Evolutionary conservation across 2,329 filamentous ascomycete species (phyloP), one percentile per base, ranked within the genome.

Genomic region (Basipetospora chlamydospora): DNA sequence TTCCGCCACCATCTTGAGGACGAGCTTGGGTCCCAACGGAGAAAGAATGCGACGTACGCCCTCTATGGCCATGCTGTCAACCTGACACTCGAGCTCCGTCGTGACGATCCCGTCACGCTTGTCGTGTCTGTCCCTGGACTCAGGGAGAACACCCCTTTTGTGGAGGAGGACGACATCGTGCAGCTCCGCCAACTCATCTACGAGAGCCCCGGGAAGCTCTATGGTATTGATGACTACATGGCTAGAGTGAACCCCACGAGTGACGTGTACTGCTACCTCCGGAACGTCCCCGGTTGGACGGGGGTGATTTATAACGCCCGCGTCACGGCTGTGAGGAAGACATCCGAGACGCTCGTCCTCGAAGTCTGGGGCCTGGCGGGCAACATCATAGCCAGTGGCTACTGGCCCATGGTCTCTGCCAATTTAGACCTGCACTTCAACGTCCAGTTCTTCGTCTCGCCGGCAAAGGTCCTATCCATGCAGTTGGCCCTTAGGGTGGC

Each of bases 181-280:
- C 18, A 37, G 13, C 21, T 37, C 10, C 35, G 35, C 12, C 35
- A 37, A 28, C 35, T 37, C 17, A 21, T 36, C 26, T n/a, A 36
- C n/a, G 25, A 26, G 9, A 17, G 12, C 2, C 13, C 16, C 5
- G 34, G 34, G 15, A 23, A 13, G 17, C 26, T 29, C 16, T n/a
- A 28, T 17, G 23, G 34, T 26, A 36, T n/a, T 13, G n/a, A 36
- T 18, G 23, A 36, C 2, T 36, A 15, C 26, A 13, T 29, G 10
- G 34, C 25, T 17, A n/a, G 12, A 5, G 8, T 13, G 6, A 28
- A 10, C 16, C 25, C 34, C 16, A 16, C 17, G 17, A 22, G 11
- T 15, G 26, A 36, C 3, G 17, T 20, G 7, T 15, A 28, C 26
- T 10, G 15, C 25, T 8, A 8, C 16, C 9, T 36, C 16, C 23